Evolutionary conservation across 108 stramenopile genomes (phyloP), one percentile per base, ranked within the genome.

Genomic region (Nitzschia palea): DNA sequence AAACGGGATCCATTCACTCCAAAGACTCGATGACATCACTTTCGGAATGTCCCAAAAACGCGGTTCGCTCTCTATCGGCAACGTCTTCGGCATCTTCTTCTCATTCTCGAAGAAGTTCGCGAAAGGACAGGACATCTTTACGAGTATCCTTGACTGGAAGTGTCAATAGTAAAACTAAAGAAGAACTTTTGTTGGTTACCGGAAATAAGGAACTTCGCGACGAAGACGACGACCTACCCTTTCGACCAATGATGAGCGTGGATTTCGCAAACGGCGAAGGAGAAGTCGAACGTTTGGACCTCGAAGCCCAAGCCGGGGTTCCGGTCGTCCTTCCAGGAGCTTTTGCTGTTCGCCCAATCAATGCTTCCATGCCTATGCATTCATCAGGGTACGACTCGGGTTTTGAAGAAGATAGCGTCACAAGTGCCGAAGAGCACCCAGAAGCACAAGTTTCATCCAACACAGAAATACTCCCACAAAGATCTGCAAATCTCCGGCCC

Each of bases 301-400:
- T 77, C 22, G 76, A 77, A 59, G 69, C 62, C 23, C 58, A 72
- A 59, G 68, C 63, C 0, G 75, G 58, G 10, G 74, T 68, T 8
- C 52, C 54, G 2, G 75, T 62, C 12, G 26, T 73, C 6, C 54
- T 79, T 5, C 72, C 73, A 0, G 78, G 73, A 26, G 72, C 78
- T 8, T 79, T 74, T 58, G 67, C 72, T 25, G 60, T 68, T 0
- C 43, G 33, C 15, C 72, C 68, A 20, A 51, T 74, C 14, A 53
- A 53, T 36, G 33, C 65, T 2, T 32, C 22, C n/a, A 55, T 51
- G 9, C 62, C 55, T 4, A 32, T 42, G 12, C 18, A 50, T 1
- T 10, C 26, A 28, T 40, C 70, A 6, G 77, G 67, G 17, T 73
- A 73, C 44, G 78, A 79, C 56, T 69, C 68, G 18, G 72, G 68